Base-by-base conservation (phyloP, 208 protist species). In the Trypanosoma theileri region DNA sequence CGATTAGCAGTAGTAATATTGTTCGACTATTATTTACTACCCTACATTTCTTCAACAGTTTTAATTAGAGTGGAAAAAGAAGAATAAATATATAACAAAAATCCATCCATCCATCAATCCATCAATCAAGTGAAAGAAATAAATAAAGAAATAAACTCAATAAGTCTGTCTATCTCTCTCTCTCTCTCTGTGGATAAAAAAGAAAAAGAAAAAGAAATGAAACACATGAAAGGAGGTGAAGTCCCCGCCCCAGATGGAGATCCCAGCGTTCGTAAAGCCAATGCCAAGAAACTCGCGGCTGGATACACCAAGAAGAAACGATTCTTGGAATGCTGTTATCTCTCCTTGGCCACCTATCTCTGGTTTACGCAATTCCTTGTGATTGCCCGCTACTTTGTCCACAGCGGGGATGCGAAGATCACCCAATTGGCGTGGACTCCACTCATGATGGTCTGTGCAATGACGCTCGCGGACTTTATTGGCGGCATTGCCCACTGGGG, bases 401-500 rank as follows among this genome's bases (percentile, higher is more conserved):
- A 80, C 50, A 69, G 74, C 13, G 68, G 71, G 12, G 82, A 92
- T 54, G 82, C 78, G 7, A 84, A 85, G 35, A 4, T 67, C n/a
- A 78, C 76, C 60, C 84, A 92, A 69, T 80, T 95, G 10, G 41
- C 89, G 9, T 92, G 82, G 80, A 87, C 83, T 75, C 86, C 85
- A 57, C 48, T 88, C 16, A 85, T 86, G 61, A 40, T 77, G 56
- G 40, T 81, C 11, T 76, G 62, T 10, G 95, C 90, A 19, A 97
- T 98, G 89, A 57, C 90, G 28, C 77, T 91, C 24, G 84, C 95
- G 0, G 95, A 98, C 67, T 82, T 98, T 58, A 82, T 97, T 28
- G 92, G 88, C 44, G 95, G 95, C 45, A 64, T 98, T 16, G 85
- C 84, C 51, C 95, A 98, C 83, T 98, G 95, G 95, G 88, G 83